These are phyloP conservation scores for Pontederia paniculata DNA, from an alignment of 176 grass and related monocot species.

Conservation along the genomic window DNA sequence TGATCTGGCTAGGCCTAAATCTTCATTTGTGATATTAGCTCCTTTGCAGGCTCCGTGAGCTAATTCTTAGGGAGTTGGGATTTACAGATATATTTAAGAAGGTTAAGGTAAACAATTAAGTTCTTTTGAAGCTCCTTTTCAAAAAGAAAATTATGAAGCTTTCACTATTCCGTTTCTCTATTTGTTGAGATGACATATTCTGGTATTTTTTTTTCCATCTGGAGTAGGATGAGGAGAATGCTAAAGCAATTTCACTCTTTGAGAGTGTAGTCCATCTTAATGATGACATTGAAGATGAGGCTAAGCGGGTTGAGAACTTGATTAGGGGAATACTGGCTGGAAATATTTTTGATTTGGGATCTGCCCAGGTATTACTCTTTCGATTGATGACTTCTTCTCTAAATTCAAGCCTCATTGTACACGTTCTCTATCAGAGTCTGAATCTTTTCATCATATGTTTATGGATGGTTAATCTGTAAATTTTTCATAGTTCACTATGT, in stretches of 20 bases:
- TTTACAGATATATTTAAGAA: conserved; percentile 95
- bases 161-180: background rate
- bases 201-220: background rate
- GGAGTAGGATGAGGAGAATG: conserved; percentile 90
- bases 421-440: too few relatives aligned
- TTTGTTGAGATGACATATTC: background rate
- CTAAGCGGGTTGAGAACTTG: conserved; percentile 65
- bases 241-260: conserved; percentile 96
- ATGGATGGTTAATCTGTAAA: too few relatives aligned
- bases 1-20: conserved; percentile 15
- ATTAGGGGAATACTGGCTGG: conserved; percentile 89
- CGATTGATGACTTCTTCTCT: background rate
- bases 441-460: too few relatives aligned
- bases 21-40: conserved; percentile 30
- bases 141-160: background rate
- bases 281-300: conserved; percentile 80
- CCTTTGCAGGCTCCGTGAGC: conserved; percentile 80
- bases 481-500: too few relatives aligned
- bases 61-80: conserved; percentile 76
- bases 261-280: conserved; percentile 58
- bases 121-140: too few relatives aligned
- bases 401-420: too few relatives aligned
- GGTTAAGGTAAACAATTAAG: conserved; percentile 57
- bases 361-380: conserved; percentile 60
- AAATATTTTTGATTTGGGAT: conserved; percentile 97